Conservation (phyloP, 2,329 filamentous ascomycete species). For the Penicillium sp. region DNA sequence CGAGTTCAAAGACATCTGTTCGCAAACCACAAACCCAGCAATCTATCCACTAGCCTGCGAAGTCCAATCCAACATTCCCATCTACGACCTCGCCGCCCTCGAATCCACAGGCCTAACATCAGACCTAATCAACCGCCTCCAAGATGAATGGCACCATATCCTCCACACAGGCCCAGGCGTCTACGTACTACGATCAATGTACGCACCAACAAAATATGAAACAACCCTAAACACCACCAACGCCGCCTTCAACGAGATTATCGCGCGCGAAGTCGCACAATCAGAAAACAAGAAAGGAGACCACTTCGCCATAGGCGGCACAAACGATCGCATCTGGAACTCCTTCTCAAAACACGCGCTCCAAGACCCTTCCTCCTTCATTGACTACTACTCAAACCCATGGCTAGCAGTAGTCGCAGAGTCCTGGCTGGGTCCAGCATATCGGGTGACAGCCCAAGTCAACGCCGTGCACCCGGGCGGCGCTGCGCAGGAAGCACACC, state of each 20-base stretch:
- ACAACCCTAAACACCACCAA: conserved; percentile 49
- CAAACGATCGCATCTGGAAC: conserved; percentile 65
- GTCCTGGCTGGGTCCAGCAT: conserved; percentile 59
- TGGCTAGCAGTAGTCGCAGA: conserved; percentile 54
- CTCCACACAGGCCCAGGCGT: conserved; percentile 59
- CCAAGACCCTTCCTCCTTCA: conserved; percentile 52
- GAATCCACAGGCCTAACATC: conserved; percentile 29
- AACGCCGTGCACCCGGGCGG: conserved; percentile 62
- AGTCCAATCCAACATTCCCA: conserved; percentile 53
- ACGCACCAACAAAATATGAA: conserved; percentile 36
- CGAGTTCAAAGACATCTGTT: conserved; percentile 48
- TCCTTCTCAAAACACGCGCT: conserved; percentile 62
- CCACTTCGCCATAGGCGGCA: conserved; percentile 57
- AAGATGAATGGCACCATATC: conserved; percentile 61
- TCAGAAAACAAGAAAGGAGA: conserved; percentile 48
- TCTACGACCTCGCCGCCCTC: conserved; percentile 51
- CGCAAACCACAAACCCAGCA: conserved; percentile 34
- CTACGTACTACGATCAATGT: conserved; percentile 56
- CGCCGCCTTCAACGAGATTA: conserved; percentile 49
- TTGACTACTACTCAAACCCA: conserved; percentile 60
- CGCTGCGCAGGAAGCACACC: conserved; percentile 56
- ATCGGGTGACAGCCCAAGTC: conserved; percentile 61
- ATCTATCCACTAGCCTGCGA: conserved; percentile 50
- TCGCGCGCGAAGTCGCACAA: conserved; percentile 44
- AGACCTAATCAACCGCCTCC: conserved; percentile 42